Evolutionary conservation across 352 stramenopile species (phyloP).

Genomic region (Phytophthora ohioensis): DNA sequence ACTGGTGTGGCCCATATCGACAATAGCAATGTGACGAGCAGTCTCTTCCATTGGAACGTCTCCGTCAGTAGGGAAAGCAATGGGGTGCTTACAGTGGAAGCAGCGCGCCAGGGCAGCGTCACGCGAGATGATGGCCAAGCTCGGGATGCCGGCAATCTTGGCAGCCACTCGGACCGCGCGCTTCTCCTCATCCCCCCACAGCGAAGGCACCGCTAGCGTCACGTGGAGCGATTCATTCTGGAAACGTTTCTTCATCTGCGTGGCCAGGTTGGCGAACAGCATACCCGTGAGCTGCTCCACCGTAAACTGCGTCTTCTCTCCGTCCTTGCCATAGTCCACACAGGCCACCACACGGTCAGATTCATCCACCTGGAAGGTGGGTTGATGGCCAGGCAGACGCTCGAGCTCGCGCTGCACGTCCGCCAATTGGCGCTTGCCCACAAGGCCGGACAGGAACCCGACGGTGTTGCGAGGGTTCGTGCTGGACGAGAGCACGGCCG

Average conservation of each 20-base stretch:
- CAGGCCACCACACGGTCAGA: conserved; percentile 48
- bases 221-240: conserved; percentile 58
- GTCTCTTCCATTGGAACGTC: conserved; percentile 39
- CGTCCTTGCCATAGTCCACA: conserved; percentile 72
- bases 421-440: conserved; percentile 62
- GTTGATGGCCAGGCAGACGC: conserved; percentile 58
- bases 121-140: conserved; percentile 56
- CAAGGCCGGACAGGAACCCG: conserved; percentile 68
- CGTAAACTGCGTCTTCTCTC: conserved; percentile 59
- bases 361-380: conserved; percentile 48
- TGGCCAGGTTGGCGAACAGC: conserved; percentile 77
- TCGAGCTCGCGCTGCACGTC: conserved; percentile 53
- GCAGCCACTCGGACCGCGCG: conserved; percentile 54
- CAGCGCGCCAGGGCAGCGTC: conserved; percentile 74
- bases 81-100: conserved; percentile 87
- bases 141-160: conserved; percentile 71
- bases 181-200: conserved; percentile 68
- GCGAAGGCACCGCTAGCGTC: conserved; percentile 70
- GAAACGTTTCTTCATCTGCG: conserved; percentile 73
- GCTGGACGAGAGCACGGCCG: conserved; percentile 83
- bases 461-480: conserved; percentile 89
- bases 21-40: conserved; percentile 74
- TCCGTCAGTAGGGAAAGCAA: conserved; percentile 36
- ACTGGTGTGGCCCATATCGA: conserved; percentile 89
- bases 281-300: conserved; percentile 82